Conservation (phyloP, 768 basidiomycete species). For the Tephrocybe rancida region DNA sequence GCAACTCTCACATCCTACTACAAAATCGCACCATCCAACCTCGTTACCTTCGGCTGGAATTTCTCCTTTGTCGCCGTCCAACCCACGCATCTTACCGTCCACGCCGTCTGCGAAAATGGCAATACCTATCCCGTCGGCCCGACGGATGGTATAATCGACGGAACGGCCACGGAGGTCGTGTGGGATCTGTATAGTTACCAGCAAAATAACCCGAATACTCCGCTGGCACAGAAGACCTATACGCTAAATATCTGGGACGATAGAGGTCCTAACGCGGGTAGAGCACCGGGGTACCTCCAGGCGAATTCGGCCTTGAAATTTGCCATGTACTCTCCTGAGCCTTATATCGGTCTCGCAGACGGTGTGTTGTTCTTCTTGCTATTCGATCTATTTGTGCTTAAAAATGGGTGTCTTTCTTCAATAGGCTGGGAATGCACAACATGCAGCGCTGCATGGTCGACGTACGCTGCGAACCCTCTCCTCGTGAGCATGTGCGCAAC, state of each 20-base stretch:
- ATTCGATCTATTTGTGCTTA: not conserved
- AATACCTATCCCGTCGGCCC: constrained; percentile 91
- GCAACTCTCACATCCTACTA: constrained; percentile 82
- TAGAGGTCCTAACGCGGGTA: constrained; percentile 63
- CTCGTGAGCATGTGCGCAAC: constrained; percentile 57
- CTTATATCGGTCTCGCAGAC: constrained; percentile 67
- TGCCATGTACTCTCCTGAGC: constrained; percentile 79
- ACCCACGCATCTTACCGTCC: constrained; percentile 77
- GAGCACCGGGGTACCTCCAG: constrained; percentile 64
- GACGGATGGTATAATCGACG: constrained; percentile 69
- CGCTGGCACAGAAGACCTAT: constrained; percentile 76
- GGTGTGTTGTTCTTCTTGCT: constrained; percentile 28
- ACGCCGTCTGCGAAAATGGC: constrained; percentile 82
- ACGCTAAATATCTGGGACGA: constrained; percentile 84
- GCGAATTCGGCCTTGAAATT: constrained; percentile 75
- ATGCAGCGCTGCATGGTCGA: constrained; percentile 44
- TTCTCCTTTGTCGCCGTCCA: constrained; percentile 72
- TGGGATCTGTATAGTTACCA: constrained; percentile 87
- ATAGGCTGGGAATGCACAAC: constrained; percentile 60
- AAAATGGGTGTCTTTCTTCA: not conserved
- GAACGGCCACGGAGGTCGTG: constrained; percentile 67
- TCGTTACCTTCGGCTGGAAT: constrained; percentile 92
- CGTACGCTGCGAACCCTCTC: constrained; percentile 49
- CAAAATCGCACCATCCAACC: constrained; percentile 76
- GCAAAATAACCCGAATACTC: constrained; percentile 56